Evolutionary conservation across 306 rosid species (phyloP), one percentile per base, ranked within the genome.

Genomic region (Echinosophora koreensis): DNA sequence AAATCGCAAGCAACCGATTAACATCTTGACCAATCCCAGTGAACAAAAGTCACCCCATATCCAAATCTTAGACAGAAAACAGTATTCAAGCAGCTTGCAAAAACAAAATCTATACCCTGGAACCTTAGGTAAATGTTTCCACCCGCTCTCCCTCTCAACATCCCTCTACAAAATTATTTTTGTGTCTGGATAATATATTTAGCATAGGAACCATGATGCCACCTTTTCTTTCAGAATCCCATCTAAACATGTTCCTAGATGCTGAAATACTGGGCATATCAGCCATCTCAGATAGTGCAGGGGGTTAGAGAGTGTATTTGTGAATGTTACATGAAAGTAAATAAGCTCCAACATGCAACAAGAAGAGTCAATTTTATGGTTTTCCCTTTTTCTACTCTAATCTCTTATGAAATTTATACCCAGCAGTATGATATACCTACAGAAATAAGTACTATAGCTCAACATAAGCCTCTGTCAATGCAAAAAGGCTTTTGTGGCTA

Each of bases 1-100:
- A 77, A 83, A 75, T 69, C 49, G 54, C 15, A 39, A 74, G 61
- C 51, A 50, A 11, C n/a, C 32, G 54, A 57, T 78, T 74, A 61
- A 73, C 56, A 34, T 38, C 57, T 27, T 46, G 51, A 66, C 34
- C 60, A 77, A 63, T 55, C 34, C 42, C 37, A 32, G 64, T 30
- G 44, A 61, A 69, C 30, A 78, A 62, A 77, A 67, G 54, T 28
- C 76, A 80, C 38, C 59, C 37, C 27, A 5, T 5, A 4, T 39
- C 18, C 52, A 44, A 49, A 55, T 63, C 71, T 6, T 54, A 56
- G 39, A 76, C 51, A 28, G 44, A 39, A 61, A 38, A 71, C 55
- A 54, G 39, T 22, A 12, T 39, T 12, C 28, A 18, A 8, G 6
- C 54, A 55, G 10, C 77, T 55, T 13, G 41, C 14, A 55, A 66